Evolutionary conservation across 2,329 filamentous ascomycete species (phyloP).

Genomic region (Epichloe brachyelytri): DNA sequence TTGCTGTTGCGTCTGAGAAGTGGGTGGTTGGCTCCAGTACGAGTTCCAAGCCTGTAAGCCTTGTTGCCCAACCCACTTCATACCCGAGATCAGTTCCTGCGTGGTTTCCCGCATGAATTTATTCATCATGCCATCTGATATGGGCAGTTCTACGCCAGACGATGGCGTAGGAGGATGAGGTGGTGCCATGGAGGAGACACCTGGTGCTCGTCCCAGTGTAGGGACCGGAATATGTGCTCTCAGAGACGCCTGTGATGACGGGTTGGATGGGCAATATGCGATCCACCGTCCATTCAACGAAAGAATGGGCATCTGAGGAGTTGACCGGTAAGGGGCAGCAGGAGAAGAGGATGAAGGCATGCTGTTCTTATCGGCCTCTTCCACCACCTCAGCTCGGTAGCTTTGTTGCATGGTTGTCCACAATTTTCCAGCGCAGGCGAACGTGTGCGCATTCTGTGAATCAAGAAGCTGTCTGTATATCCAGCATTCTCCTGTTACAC

Average conservation of each 20-base stretch:
- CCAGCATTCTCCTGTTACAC: conserved; percentile 76
- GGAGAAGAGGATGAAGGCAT: conserved; percentile 21
- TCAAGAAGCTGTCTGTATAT: conserved; percentile 46
- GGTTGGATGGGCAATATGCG: conserved; percentile 61
- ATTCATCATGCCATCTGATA: conserved; percentile 58
- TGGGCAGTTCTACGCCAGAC: conserved; percentile 58
- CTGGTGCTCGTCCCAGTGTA: conserved; percentile 39
- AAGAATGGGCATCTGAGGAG: conserved; percentile 49
- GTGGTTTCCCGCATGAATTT: conserved; percentile 68
- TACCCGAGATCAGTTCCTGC: conserved; percentile 63
- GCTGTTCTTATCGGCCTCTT: conserved; percentile 31
- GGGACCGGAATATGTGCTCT: conserved; percentile 51
- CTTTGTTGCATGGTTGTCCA: conserved; percentile 75
- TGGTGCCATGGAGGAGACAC: conserved; percentile 48
- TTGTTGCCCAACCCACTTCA: conserved; percentile 66
- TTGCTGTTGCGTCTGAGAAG: conserved; percentile 27
- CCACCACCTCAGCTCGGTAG: conserved; percentile 31
- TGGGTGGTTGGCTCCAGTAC: conserved; percentile 55
- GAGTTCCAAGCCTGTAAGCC: conserved; percentile 66
- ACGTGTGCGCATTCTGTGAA: conserved; percentile 31
- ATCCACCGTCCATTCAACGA: conserved; percentile 63
- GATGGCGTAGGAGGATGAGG: conserved; percentile 56
- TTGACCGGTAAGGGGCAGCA: conserved; percentile 18
- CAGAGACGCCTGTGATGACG: conserved; percentile 56
- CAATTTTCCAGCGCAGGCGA: conserved; percentile 68